Evolutionary conservation across 1,284 basidiomycete species (phyloP), one percentile per base, ranked within the genome.

Genomic region (Malassezia globosa): DNA sequence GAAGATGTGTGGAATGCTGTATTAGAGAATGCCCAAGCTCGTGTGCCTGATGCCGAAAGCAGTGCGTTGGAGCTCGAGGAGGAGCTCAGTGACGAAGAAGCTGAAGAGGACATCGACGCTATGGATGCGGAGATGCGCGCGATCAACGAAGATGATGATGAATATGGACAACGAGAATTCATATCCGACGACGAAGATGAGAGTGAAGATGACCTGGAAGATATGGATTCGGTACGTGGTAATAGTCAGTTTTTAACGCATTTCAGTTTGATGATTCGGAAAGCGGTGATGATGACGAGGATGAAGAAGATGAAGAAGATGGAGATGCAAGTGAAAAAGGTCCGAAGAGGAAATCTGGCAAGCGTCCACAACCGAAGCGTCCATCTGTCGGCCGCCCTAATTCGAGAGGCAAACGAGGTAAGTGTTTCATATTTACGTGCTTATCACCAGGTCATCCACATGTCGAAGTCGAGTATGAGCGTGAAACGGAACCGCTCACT

Each of bases 381-480:
- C 18, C 41, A 2, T 27, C 41, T 1, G 29, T 33, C 7, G 19
- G 23, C 21, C 41, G 31, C 19, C 29, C 29, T 18, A 22, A 34
- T 24, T 21, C 41, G 5, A 27, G 41, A 6, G 50, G 36, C 37
- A 37, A 31, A 13, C 43, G 14, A 19, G 39, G 27, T 33, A 16
- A 18, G 24, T 22, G 14, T 5, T 26, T 51, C 33, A 18, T n/a
- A n/a, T 18, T 22, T 26, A 42, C 37, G n/a, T 13, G 23, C 24
- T 44, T 25, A 34, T n/a, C 16, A 5, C 23, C 44, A 44, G 61
- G 52, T 57, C 83, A 82, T 21, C 82, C 87, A 7, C 79, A 82
- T 58, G 82, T 96, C 72, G 67, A 70, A 44, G 83, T 95, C 72
- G 90, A 95, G 74, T 92, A 94, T 80, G 90, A 90, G 69, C 79